Conservation (phyloP, 768 basidiomycete genomes). For the Pholiota conissans region DNA sequence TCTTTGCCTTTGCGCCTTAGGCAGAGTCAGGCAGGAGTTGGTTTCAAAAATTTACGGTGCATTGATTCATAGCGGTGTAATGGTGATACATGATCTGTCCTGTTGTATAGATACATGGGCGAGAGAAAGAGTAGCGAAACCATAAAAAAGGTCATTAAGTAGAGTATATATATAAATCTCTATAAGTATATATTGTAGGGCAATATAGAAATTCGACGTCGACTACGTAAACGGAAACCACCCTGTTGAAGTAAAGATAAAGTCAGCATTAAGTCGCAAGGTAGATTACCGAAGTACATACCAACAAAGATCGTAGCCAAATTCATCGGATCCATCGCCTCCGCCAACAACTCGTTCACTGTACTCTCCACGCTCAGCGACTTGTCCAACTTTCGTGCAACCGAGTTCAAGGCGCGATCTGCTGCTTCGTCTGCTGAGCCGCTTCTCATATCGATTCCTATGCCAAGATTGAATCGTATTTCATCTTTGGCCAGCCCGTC, state of each 20-base stretch:
- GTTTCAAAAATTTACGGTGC: no score
- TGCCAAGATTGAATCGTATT: constrained; percentile 36
- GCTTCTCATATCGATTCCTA: constrained; percentile 63
- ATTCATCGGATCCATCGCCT: constrained; percentile 78
- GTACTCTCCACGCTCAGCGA: constrained; percentile 88
- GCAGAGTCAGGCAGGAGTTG: no score
- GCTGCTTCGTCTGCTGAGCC: constrained; percentile 82
- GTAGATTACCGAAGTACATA: constrained; percentile 2
- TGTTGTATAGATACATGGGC: no score
- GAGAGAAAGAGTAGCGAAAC: no score
- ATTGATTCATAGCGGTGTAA: no score
- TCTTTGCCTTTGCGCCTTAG: no score
- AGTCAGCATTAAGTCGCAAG: not conserved
- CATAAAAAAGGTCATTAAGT: no score
- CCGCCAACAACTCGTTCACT: constrained; percentile 89
- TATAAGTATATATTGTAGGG: no score
- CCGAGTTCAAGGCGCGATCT: constrained; percentile 81
- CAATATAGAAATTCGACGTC: no score
- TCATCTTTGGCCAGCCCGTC: constrained; percentile 22
- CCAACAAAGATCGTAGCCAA: constrained; percentile 68
- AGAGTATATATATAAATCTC: no score
- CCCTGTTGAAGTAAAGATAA: not conserved
- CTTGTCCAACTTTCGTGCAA: constrained; percentile 81
- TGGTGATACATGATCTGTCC: no score
- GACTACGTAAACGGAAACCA: not conserved